Base-by-base conservation (phyloP, 2,329 filamentous ascomycete genomes). In the Stromatinia cepivora region DNA sequence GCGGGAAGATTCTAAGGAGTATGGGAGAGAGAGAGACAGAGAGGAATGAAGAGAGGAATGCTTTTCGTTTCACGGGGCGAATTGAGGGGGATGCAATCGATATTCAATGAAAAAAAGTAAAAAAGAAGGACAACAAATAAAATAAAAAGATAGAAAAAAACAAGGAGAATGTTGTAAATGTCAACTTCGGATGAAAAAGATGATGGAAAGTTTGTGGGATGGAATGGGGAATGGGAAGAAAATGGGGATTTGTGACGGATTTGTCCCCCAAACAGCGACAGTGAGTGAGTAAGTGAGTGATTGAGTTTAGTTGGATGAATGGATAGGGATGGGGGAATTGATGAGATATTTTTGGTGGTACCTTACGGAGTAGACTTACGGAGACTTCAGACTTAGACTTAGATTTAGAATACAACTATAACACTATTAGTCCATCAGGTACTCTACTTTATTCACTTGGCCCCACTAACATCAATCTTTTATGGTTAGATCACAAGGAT, bases 41-140 rank as follows among this genome's bases (percentile, higher is more conserved):
- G 13, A 69, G 68, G 68, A 69, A 69, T 69, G 68, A 50, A 67
- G 36, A 45, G 42, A 59, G 64, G 68, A 69, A 69, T 69, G 68
- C 39, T 61, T 52, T 50, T 31, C 34, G 39, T 50, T 67, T 67
- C 56, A 50, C 53, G 9, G 54, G 65, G 65, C 45, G 42, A 59
- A 65, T 31, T 52, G 31, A 67, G 11, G 31, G 45, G 20, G 65
- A n/a, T 50, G 45, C 46, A 39, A 34, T 54, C 28, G 15, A 52
- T 42, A 52, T 25, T n/a, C 22, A 45, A 62, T n/a, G 42, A 36
- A 34, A 34, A 62, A 4, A 48, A 46, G 45, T 20, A 34, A 25
- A 46, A 61, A 61, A 22, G 58, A 61, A 61, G 28, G 25, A 61
- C 58, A 2, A 48, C 58, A 62, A 62, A 62, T 34, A 48, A 54